Percentiles rank a stretch among this genome's conserved stretches.
Evolutionary conservation across 192 early-diverging fungal genomes (phyloP).

Genomic region (Chytriomyces sp.): DNA sequence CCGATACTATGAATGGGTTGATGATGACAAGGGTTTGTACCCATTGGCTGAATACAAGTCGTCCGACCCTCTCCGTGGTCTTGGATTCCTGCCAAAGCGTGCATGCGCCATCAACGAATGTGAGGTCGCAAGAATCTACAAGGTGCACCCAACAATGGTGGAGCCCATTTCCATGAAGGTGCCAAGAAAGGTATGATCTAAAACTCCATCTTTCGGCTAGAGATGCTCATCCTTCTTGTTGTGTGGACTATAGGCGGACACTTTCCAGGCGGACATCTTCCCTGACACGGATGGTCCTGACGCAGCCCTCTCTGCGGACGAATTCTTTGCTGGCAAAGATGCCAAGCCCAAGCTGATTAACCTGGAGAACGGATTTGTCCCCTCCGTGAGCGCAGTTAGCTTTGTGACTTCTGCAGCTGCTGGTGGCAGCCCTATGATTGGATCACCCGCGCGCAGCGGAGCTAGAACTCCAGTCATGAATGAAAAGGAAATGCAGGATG

Average conservation of each 20-base stretch:
- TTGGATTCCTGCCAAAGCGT: slow-evolving; percentile 93
- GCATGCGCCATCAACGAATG: slow-evolving; percentile 82
- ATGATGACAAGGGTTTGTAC: slow-evolving; percentile 83
- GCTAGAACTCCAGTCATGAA: slow-evolving; percentile 23
- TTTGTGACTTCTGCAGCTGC: slow-evolving; percentile 76
- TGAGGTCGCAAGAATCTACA: slow-evolving; percentile 93
- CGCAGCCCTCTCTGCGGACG: slow-evolving; percentile 85
- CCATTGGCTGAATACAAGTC: slow-evolving; percentile 88
- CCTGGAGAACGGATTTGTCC: slow-evolving; percentile 72
- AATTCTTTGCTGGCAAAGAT: slow-evolving; percentile 88
- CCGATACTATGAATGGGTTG: slow-evolving; percentile 96
- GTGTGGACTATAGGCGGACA: slow-evolving; percentile 74
- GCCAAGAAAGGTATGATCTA: slow-evolving; percentile 78
- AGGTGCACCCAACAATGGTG: slow-evolving; percentile 84
- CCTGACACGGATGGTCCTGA: slow-evolving; percentile 82
- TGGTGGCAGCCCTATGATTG: slow-evolving; percentile 35
- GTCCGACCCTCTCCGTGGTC: slow-evolving; percentile 89
- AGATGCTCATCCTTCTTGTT: neutral
- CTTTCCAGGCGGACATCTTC: slow-evolving; percentile 96
- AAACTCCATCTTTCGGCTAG: neutral
- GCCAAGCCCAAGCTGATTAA: slow-evolving; percentile 78
- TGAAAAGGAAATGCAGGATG: slow-evolving; percentile 75
- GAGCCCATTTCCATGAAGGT: slow-evolving; percentile 98
- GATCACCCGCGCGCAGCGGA: neutral
- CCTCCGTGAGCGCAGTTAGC: slow-evolving; percentile 65